Evolutionary conservation across 2,329 filamentous ascomycete species (phyloP).

Genomic region (Rhynchosporium secalis): DNA sequence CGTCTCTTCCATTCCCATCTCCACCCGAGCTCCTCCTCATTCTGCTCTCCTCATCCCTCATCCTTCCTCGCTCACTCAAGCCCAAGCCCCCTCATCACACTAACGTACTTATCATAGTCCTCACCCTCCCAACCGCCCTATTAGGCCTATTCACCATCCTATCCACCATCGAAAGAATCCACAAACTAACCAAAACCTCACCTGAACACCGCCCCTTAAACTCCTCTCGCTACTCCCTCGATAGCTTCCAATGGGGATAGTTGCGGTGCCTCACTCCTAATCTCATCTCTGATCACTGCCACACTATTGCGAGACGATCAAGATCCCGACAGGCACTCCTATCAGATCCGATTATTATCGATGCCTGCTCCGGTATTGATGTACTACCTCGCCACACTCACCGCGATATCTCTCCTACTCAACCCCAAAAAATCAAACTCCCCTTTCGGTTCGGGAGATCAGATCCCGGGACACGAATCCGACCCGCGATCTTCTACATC

Average conservation of each 20-base stretch:
- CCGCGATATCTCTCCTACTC: constrained; percentile 25
- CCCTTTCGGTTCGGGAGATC: constrained; percentile 32
- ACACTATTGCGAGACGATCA: constrained; percentile 27
- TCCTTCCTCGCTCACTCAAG: neutral
- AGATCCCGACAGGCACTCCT: constrained; percentile 27
- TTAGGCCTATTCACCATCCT: constrained; percentile 31
- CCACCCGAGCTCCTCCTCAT: too few species aligned
- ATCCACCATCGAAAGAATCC: constrained; percentile 27
- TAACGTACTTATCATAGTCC: constrained; percentile 24
- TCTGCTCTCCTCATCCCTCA: too few species aligned
- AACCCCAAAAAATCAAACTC: constrained; percentile 20
- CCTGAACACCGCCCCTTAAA: constrained; percentile 25
- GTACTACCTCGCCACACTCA: constrained; percentile 30
- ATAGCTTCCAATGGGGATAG: constrained; percentile 34
- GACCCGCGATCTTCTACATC: constrained; percentile 62
- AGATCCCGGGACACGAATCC: constrained; percentile 20
- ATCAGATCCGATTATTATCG: constrained; percentile 25
- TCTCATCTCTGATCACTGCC: constrained; percentile 28
- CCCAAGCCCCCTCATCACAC: constrained; percentile 10
- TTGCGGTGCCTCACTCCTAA: constrained; percentile 28
- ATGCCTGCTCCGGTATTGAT: constrained; percentile 28
- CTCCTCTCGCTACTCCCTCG: constrained; percentile 23
- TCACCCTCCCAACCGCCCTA: constrained; percentile 31
- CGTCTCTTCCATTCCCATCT: too few species aligned
- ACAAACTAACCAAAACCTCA: constrained; percentile 25